Evolutionary conservation across 2,329 filamentous ascomycete genomes (phyloP), one percentile per base, ranked within the genome.

Genomic region (Fusarium drepaniforme): DNA sequence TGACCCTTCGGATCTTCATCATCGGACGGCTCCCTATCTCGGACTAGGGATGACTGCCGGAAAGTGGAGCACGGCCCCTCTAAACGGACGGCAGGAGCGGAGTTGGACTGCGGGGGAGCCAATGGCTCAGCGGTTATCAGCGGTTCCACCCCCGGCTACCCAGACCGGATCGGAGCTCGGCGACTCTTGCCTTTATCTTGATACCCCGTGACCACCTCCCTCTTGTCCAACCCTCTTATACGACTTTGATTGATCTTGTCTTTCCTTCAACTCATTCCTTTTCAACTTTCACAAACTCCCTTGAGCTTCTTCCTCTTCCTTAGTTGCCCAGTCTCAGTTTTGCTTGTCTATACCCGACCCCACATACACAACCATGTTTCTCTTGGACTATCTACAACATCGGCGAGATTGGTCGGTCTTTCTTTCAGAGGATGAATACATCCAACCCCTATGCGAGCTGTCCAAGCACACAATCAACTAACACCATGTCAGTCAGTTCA

Each of bases 311-410:
- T 28, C 11, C 13, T 35, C 18, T 4, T 35, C 21, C 5, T 35
- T 53, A 21, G 25, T 64, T 42, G 8, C 23, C 6, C 5, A 46
- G 64, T 28, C 25, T 28, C 30, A 23, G 25, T 33, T 42, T 42
- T 35, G 28, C 23, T 53, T 49, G 15, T 23, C 38, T 7, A 23
- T 35, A n/a, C 33, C n/a, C 25, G 12, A n/a, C 25, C 13, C 46
- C 28, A 12, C 37, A 56, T 35, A 15, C 51, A 33, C 37, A 64
- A 63, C 58, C 58, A 86, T 86, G 83, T 82, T 85, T 37, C 84
- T 86, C 71, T 81, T 87, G 46, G 85, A 87, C 70, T 95, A 94
- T 80, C 87, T 94, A 77, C 90, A 93, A 79, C 93, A 95, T 82
- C 89, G 88, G 76, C 88, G 88, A 71, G 92, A 93, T 82, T 94